Conservation (phyloP, 257 asterid species). For the Solanum corneliomulleri region DNA sequence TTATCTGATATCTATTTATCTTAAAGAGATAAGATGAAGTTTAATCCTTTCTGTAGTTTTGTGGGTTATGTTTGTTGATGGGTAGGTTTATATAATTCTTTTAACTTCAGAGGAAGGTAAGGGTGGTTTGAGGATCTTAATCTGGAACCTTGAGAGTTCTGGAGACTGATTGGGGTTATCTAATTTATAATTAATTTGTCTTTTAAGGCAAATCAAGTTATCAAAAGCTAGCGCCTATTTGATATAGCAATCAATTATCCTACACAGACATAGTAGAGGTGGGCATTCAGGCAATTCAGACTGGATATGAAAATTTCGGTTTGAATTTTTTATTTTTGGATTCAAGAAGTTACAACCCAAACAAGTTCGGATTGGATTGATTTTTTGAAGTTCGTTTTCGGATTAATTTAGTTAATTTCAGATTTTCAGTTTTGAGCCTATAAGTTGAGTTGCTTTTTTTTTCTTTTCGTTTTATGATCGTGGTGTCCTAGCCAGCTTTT, state of each 20-base stretch:
- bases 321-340: background rate
- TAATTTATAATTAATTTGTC: background rate
- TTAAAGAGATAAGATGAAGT: background rate
- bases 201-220: background rate
- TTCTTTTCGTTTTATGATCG: background rate
- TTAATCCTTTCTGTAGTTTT: background rate
- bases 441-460: background rate
- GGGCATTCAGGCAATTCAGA: background rate
- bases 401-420: background rate
- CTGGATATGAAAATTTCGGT: background rate
- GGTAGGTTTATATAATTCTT: background rate
- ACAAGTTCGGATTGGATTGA: background rate
- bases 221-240: background rate
- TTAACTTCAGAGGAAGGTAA: background rate
- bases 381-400: background rate
- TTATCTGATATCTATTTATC: background rate
- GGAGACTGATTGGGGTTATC: background rate
- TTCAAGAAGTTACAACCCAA: background rate
- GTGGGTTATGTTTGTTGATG: background rate
- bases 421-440: background rate
- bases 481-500: background rate
- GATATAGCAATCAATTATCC: background rate
- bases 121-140: background rate
- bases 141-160: background rate
- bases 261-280: background rate